These are phyloP conservation scores for Rhizopus stolonifer DNA, from an alignment of 371 early-diverging fungal genomes.

Conservation along the genomic window DNA sequence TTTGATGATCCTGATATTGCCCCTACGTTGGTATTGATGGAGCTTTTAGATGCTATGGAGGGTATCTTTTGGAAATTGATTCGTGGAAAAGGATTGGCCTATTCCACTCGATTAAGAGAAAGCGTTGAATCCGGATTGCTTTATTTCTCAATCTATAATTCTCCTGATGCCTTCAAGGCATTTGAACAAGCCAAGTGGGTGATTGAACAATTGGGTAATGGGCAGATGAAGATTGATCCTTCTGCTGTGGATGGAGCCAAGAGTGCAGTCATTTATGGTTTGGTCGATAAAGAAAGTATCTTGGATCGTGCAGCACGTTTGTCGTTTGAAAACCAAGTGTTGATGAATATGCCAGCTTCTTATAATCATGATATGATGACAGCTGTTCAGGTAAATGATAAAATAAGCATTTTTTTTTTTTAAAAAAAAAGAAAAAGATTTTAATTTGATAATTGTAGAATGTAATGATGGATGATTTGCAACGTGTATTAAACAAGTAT, in stretches of 20 bases:
- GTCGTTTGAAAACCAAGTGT: constrained; percentile 59
- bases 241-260: constrained; percentile 65
- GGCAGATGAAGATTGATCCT: constrained; percentile 52
- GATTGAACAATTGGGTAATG: constrained; percentile 50
- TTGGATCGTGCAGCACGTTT: constrained; percentile 60
- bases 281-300: constrained; percentile 58
- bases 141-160: constrained; percentile 56
- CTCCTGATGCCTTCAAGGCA: constrained; percentile 62
- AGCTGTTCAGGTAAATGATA: constrained; percentile 39
- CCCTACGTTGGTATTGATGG: constrained; percentile 60
- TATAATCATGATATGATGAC: constrained; percentile 54
- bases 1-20: constrained; percentile 63
- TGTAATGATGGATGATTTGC: constrained; percentile 45
- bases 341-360: constrained; percentile 55
- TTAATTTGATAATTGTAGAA: constrained; percentile 21
- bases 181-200: constrained; percentile 59
- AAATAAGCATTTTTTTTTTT: too few species aligned
- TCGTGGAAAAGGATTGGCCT: constrained; percentile 69
- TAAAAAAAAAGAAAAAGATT: neutral
- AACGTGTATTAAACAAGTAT: constrained; percentile 45
- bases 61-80: constrained; percentile 70
- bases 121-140: constrained; percentile 55
- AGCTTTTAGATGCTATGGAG: constrained; percentile 61
- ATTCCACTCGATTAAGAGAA: constrained; percentile 53
- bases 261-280: constrained; percentile 62